Base-by-base conservation (phyloP, 768 basidiomycete genomes). In the Hortiboletus flavorubellus region DNA sequence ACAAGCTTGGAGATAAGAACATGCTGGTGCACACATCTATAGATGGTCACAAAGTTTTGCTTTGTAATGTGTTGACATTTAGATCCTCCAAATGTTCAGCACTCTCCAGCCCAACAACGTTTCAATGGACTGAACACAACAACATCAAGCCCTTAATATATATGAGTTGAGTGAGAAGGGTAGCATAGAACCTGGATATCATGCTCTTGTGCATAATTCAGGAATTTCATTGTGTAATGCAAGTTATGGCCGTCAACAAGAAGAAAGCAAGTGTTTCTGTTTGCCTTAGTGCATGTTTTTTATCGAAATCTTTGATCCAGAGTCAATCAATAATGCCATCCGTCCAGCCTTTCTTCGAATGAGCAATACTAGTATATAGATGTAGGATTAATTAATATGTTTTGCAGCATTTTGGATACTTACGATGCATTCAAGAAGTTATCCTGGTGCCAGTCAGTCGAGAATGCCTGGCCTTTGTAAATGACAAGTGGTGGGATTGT, bases 161-260 rank as follows among this genome's bases (percentile, higher is more conserved):
- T 18, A 52, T 62, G 53, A 3, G 53, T 62, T 4, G 49, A 4
- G 35, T 62, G 59, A 16, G 62, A 60, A n/a, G 76, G 78, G 64
- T 79, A 80, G 54, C 73, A 77, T 0, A 80, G 56, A 10, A 80
- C 61, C 23, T 67, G 51, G n/a, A 81, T 80, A 2, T 69, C 63
- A 55, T 78, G 49, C 0, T 61, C 46, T 2, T 59, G 50, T 2
- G 75, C 74, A 64, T 75, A 75, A 11, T 68, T 51, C 16, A 82
- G 72, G 53, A 80, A 76, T 7, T 51, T 64, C 5, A 51, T 45
- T 4, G 70, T 73, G 53, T 71, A 75, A 52, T 81, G 79, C 0
- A 75, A 79, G 47, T 65, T 72, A 51, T 82, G 80, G 0, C 80
- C 76, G 67, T 81, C 76, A 11, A 81, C 68, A 11, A 76, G 57